Evolutionary conservation across 495 filamentous ascomycete species (phyloP).

Genomic region (Aspergillus bertholletiae): DNA sequence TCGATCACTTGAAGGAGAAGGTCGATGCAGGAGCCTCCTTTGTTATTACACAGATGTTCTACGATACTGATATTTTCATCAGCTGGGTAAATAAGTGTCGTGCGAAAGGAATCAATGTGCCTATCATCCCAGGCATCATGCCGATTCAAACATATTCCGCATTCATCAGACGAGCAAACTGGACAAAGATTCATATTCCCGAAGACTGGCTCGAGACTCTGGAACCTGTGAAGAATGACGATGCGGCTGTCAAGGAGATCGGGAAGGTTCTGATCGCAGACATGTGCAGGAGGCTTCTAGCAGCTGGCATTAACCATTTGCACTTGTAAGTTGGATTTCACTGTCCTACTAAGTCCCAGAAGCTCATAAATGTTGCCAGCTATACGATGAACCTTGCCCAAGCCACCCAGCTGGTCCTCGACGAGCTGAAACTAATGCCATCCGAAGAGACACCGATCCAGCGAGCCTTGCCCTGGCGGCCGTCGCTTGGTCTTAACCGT

Average conservation of each 20-base stretch:
- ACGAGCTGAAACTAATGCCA: conserved; percentile 78
- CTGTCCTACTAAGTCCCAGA: neutral
- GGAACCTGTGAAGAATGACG: conserved; percentile 95
- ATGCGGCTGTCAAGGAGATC: conserved; percentile 85
- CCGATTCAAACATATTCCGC: conserved; percentile 93
- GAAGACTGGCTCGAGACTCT: conserved; percentile 73
- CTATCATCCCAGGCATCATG: conserved; percentile 98
- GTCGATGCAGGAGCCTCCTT: conserved; percentile 92
- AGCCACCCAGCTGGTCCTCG: conserved; percentile 87
- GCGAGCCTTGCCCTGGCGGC: conserved; percentile 89
- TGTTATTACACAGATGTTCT: conserved; percentile 99
- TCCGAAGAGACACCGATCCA: conserved; percentile 71
- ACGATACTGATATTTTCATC: conserved; percentile 92
- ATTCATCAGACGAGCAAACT: conserved; percentile 83
- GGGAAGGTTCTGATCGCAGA: conserved; percentile 88
- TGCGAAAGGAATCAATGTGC: conserved; percentile 78
- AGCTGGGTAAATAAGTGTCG: conserved; percentile 84
- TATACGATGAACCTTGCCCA: conserved; percentile 99
- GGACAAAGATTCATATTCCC: conserved; percentile 82
- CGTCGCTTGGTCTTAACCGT: conserved; percentile 83
- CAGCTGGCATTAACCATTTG: conserved; percentile 77
- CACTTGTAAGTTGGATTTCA: conserved; percentile 65
- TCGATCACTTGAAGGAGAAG: conserved; percentile 96
- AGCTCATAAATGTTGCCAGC: conserved; percentile 29
- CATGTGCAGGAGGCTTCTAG: conserved; percentile 81